Evolutionary conservation across 2,329 filamentous ascomycete species (phyloP).

Genomic region (Teratosphaeria viscida): DNA sequence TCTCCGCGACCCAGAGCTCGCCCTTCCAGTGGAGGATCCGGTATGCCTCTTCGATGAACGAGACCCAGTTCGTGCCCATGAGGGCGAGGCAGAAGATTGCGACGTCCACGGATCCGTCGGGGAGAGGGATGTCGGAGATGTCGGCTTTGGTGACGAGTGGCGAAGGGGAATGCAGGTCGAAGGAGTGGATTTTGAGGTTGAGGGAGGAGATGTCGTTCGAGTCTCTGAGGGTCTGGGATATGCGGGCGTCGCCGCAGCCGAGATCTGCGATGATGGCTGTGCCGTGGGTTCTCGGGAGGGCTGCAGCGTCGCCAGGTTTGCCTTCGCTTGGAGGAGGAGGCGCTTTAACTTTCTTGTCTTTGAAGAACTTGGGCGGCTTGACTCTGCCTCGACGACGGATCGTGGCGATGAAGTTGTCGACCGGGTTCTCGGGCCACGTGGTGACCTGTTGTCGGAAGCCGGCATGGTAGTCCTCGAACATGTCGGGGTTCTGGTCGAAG

Average conservation of each 20-base stretch:
- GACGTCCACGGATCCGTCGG: conserved; percentile 67
- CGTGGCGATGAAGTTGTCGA: conserved; percentile 70
- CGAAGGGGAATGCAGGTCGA: conserved; percentile 71
- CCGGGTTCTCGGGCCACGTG: conserved; percentile 93
- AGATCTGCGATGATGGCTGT: conserved; percentile 77
- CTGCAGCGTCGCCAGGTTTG: conserved; percentile 8
- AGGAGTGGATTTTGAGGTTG: conserved; percentile 67
- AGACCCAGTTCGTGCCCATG: conserved; percentile 98
- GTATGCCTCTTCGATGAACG: conserved; percentile 93
- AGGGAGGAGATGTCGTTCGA: conserved; percentile 49
- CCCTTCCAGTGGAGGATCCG: conserved; percentile 85
- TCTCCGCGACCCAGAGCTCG: conserved; percentile 94
- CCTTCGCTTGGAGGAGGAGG: conserved; percentile 8
- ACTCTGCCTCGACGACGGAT: conserved; percentile 58
- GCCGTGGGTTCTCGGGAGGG: conserved; percentile 62
- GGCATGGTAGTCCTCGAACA: conserved; percentile 93
- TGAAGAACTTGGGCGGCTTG: conserved; percentile 18
- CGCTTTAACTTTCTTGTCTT: conserved; percentile 31
- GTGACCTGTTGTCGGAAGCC: conserved; percentile 93
- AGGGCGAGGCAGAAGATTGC: conserved; percentile 92
- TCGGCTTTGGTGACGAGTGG: conserved; percentile 77
- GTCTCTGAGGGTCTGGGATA: conserved; percentile 58
- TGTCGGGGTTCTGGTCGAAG: conserved; percentile 76
- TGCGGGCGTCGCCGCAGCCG: conserved; percentile 82
- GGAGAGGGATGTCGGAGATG: conserved; percentile 71